Evolutionary conservation across 163 green algal genomes (phyloP).

Genomic region (Smithsoniella earleae): DNA sequence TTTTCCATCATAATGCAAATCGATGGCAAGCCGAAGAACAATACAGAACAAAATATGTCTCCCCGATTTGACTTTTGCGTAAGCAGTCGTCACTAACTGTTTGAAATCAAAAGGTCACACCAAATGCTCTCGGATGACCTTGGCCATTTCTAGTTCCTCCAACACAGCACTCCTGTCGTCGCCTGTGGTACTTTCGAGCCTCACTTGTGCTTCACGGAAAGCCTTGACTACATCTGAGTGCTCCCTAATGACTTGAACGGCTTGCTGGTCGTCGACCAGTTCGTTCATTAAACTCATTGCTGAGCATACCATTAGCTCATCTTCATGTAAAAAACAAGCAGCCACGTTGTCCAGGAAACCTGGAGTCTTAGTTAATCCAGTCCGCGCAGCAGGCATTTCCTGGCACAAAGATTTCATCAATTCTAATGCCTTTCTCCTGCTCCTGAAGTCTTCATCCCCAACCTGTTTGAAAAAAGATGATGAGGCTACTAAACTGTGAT

Average conservation of each 20-base stretch:
- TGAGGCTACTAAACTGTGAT: neutral
- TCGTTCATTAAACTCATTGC: neutral
- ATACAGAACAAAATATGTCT: too few species aligned
- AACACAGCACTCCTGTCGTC: neutral
- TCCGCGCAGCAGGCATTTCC: neutral
- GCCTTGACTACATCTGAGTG: neutral
- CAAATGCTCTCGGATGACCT: conserved; percentile 6
- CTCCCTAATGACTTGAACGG: neutral
- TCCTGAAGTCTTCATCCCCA: neutral
- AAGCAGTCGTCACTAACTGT: too few species aligned
- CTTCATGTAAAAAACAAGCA: neutral
- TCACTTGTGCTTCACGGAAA: neutral
- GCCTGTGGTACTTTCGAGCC: neutral
- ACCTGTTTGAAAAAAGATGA: neutral
- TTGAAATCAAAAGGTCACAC: too few species aligned
- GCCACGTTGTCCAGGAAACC: neutral
- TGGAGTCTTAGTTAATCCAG: neutral
- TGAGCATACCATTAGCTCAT: neutral
- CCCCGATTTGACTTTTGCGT: too few species aligned
- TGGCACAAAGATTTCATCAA: neutral
- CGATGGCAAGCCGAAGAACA: too few species aligned
- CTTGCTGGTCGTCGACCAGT: conserved; percentile 21
- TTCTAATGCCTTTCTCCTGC: conserved; percentile 15
- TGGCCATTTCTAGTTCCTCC: conserved; percentile 16
- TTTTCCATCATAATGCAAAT: too few species aligned